These are phyloP conservation scores for Trypanosomatidae sp. DNA, from an alignment of 208 protist species.

Conservation along the genomic window DNA sequence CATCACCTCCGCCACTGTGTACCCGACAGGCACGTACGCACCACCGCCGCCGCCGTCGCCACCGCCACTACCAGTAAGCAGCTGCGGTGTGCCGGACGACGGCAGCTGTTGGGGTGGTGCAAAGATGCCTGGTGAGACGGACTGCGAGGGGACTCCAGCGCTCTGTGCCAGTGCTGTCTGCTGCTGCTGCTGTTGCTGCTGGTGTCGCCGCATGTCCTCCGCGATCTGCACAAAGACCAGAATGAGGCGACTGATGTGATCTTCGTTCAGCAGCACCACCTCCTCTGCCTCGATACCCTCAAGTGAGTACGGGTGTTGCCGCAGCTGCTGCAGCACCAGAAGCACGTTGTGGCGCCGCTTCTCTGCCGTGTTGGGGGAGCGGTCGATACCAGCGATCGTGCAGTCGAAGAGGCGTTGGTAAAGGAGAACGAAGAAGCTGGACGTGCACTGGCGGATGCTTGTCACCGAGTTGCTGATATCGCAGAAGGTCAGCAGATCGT, in stretches of 20 bases:
- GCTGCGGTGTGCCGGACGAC: background rate
- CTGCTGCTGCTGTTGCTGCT: constrained; percentile 14
- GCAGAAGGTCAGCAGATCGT: constrained; percentile 60
- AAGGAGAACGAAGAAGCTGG: constrained; percentile 85
- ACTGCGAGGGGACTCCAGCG: too few species aligned
- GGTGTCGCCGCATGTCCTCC: constrained; percentile 28
- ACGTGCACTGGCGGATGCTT: constrained; percentile 81
- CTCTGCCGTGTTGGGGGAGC: constrained; percentile 65
- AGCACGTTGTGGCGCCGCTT: constrained; percentile 78
- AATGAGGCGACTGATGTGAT: constrained; percentile 83
- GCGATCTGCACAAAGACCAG: constrained; percentile 76
- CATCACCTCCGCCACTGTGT: constrained; percentile 49
- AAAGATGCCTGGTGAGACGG: too few species aligned
- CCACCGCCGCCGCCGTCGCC: constrained; percentile 6
- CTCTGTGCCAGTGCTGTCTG: too few species aligned
- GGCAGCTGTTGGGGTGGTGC: constrained; percentile 2
- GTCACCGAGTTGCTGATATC: constrained; percentile 64
- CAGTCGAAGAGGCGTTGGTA: constrained; percentile 84
- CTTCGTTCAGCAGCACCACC: constrained; percentile 82
- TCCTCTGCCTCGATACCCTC: constrained; percentile 64
- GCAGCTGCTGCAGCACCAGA: constrained; percentile 75
- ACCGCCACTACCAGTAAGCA: background rate
- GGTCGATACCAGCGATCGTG: constrained; percentile 66
- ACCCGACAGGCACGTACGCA: constrained; percentile 29
- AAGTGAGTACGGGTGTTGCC: constrained; percentile 52